Evolutionary conservation across 225 moss, liverwort and hornwort species (phyloP), one percentile per base, ranked within the genome.

Genomic region (Asterella californica): DNA sequence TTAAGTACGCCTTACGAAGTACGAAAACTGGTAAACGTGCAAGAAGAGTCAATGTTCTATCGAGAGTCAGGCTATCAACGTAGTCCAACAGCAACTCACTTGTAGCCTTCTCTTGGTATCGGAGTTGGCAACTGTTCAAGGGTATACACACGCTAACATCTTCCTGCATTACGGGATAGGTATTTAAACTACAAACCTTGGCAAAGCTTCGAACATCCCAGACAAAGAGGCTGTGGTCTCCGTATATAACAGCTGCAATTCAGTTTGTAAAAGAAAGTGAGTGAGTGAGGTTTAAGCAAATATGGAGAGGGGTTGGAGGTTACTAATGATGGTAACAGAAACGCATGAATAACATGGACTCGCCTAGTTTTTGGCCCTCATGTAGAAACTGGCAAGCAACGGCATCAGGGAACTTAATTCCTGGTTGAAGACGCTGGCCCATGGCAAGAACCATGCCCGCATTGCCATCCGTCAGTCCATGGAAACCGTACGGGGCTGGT

Each of bases 401-500:
- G 76, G 93, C 93, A 89, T 93, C 90, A 73, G 93, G 93, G 71
- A 90, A 93, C 27, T 86, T 90, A 53, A 93, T 88, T 57, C 86
- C 90, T 83, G 86, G 86, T 83, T 90, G 93, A 38, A 86, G 80
- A 45, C 83, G 84, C 79, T 88, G 90, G 81, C 91, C 90, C 81
- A 89, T 60, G 30, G 91, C 88, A 82, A 93, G 85, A 82, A 87
- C 78, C 78, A 85, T 87, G 84, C 90, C 87, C 83, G 89, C 59
- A 79, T 78, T 90, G 46, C 82, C 85, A 87, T 93, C 91, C 79
- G 90, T 91, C 27, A 93, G 83, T 79, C 91, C 93, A 85, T 93
- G 93, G 82, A 89, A 91, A 60, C 93, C 93, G 77, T 90, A 89
- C 49, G 93, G 91, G 72, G 89, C 89, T 82, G 93, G 93, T 77